Evolutionary conservation across 495 filamentous ascomycete genomes (phyloP).

Genomic region (Staphylotrichum longicolle): DNA sequence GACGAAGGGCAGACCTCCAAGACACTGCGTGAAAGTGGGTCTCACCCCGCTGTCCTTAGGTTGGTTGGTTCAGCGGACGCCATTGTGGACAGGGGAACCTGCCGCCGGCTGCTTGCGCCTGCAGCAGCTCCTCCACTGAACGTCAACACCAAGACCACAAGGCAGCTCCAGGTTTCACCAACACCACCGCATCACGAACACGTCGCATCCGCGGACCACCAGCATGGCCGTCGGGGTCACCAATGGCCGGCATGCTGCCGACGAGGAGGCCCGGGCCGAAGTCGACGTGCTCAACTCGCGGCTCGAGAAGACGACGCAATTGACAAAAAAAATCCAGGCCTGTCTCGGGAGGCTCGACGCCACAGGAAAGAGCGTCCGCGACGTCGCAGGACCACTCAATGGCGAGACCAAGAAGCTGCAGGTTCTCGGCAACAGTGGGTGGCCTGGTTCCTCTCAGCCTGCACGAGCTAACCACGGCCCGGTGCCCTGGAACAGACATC

Average conservation of each 20-base stretch:
- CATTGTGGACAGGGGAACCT: slow-evolving; percentile 2
- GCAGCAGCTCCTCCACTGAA: slow-evolving; percentile 7
- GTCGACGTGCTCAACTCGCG: slow-evolving; percentile 65
- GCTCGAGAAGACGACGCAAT: slow-evolving; percentile 61
- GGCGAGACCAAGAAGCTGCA: slow-evolving; percentile 89
- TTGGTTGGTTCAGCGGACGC: too few species aligned
- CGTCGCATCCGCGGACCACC: slow-evolving; percentile 6
- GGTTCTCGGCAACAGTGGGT: slow-evolving; percentile 70
- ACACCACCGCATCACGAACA: background rate
- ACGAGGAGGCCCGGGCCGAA: slow-evolving; percentile 63
- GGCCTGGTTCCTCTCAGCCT: slow-evolving; percentile 5
- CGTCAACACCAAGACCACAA: slow-evolving; percentile 5
- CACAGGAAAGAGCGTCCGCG: slow-evolving; percentile 82
- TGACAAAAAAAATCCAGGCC: slow-evolving; percentile 91
- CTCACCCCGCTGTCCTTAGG: too few species aligned
- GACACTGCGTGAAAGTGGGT: too few species aligned
- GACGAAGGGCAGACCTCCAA: too few species aligned
- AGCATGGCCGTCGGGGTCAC: slow-evolving; percentile 49
- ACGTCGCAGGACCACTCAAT: slow-evolving; percentile 89
- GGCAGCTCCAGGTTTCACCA: background rate
- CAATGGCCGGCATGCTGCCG: slow-evolving; percentile 50
- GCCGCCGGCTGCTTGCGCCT: slow-evolving; percentile 9
- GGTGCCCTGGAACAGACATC: slow-evolving; percentile 57
- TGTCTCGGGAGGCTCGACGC: slow-evolving; percentile 81
- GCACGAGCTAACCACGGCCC: slow-evolving; percentile 19